phyloP scores from a whole-genome alignment of 257 asterid species.

The Solanum habrochaites region DNA sequence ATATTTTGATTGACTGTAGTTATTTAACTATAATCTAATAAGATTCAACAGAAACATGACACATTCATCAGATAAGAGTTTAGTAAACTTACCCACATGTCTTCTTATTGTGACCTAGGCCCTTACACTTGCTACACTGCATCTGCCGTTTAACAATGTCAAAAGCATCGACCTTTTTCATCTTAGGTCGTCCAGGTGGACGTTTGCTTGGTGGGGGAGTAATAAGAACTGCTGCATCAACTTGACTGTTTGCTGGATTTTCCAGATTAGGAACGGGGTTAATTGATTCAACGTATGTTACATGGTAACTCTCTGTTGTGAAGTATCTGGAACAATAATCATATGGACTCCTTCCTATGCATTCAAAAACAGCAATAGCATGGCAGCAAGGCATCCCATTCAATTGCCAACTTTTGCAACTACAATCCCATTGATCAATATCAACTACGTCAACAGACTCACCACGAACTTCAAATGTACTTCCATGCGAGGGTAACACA shows the following conservation, averaged over 20 bases:
- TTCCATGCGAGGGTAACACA: slow-evolving; percentile 36
- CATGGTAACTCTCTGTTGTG: slow-evolving; percentile 51
- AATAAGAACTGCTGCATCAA: slow-evolving; percentile 41
- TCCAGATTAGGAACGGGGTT: slow-evolving; percentile 88
- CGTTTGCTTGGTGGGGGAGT: slow-evolving; percentile 95
- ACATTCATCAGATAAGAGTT: neutral
- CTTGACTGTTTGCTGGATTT: slow-evolving; percentile 50
- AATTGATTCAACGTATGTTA: slow-evolving; percentile 71
- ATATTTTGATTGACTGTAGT: neutral
- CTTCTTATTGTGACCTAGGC: slow-evolving; percentile 93
- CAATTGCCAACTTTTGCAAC: slow-evolving; percentile 90
- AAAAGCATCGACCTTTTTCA: slow-evolving; percentile 58
- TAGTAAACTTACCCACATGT: slow-evolving; percentile 19
- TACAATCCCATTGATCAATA: slow-evolving; percentile 76
- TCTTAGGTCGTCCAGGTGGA: slow-evolving; percentile 86
- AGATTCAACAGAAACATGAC: neutral
- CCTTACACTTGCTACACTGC: slow-evolving; percentile 97
- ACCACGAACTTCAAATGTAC: slow-evolving; percentile 66
- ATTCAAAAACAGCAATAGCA: slow-evolving; percentile 66
- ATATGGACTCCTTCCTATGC: slow-evolving; percentile 51
- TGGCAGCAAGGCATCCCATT: slow-evolving; percentile 90
- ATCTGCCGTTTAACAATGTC: slow-evolving; percentile 95
- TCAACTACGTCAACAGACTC: slow-evolving; percentile 58
- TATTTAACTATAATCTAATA: neutral
- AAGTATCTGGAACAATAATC: slow-evolving; percentile 77